These are phyloP conservation scores for Pseudotulostoma volvatum DNA, from an alignment of 495 filamentous ascomycete genomes.

Conservation along the genomic window DNA sequence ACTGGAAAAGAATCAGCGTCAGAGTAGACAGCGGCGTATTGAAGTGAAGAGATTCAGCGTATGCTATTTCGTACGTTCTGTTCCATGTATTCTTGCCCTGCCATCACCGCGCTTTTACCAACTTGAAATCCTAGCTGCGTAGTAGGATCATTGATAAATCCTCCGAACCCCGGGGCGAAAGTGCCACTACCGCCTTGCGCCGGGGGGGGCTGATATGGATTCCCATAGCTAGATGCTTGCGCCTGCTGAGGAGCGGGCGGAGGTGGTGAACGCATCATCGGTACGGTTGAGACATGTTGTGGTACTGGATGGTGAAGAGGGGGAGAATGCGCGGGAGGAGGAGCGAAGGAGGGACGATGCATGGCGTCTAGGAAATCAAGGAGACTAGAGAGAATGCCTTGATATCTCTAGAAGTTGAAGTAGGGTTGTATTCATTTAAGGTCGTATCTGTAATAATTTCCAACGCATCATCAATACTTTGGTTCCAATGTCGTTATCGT, in stretches of 20 bases:
- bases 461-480: too few species aligned
- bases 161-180: slow-evolving; percentile 61
- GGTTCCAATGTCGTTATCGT: too few species aligned
- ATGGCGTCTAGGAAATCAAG: slow-evolving; percentile 29
- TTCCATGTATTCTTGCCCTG: slow-evolving; percentile 84
- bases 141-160: slow-evolving; percentile 91
- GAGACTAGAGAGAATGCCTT: neutral
- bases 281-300: slow-evolving; percentile 95
- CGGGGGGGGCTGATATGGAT: slow-evolving; percentile 47
- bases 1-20: slow-evolving; percentile 27
- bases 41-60: too few species aligned
- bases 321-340: slow-evolving; percentile 68
- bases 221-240: slow-evolving; percentile 51
- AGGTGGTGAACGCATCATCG: slow-evolving; percentile 94
- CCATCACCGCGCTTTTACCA: slow-evolving; percentile 74
- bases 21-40: neutral
- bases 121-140: slow-evolving; percentile 93
- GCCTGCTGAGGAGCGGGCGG: slow-evolving; percentile 64
- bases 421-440: too few species aligned
- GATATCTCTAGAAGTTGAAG: too few species aligned
- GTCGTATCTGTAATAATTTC: too few species aligned
- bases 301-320: slow-evolving; percentile 96
- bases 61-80: slow-evolving; percentile 49
- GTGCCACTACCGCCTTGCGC: slow-evolving; percentile 32
- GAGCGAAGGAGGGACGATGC: slow-evolving; percentile 69